A percentile compares a stretch with the other conserved stretches of the same genome.
phyloP scores from a whole-genome alignment of 1,284 basidiomycete species.

The Quambalaria eucalypti region DNA sequence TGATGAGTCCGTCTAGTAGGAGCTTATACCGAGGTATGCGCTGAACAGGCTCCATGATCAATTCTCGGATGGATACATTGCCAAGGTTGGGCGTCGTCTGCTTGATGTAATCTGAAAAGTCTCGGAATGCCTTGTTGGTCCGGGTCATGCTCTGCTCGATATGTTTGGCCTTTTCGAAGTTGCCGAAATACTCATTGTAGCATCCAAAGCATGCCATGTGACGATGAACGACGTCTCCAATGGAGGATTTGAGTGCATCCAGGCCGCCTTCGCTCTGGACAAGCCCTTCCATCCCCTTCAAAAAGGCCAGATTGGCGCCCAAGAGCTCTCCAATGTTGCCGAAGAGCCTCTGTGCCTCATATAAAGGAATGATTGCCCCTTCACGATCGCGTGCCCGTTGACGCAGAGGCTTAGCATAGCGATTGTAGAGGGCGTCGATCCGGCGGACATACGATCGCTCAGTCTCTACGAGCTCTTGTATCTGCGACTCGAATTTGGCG shows the following conservation, averaged over 20 bases:
- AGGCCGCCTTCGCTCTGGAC: constrained; percentile 50
- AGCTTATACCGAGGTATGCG: constrained; percentile 91
- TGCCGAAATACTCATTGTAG: constrained; percentile 80
- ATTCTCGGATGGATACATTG: constrained; percentile 71
- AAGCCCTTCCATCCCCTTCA: constrained; percentile 66
- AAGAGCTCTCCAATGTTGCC: constrained; percentile 84
- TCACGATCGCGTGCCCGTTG: constrained; percentile 73
- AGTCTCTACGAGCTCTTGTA: constrained; percentile 42
- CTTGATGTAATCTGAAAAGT: constrained; percentile 79
- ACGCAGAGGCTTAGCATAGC: constrained; percentile 81
- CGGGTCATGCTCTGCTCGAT: constrained; percentile 76
- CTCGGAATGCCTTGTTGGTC: constrained; percentile 65
- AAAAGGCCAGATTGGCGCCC: constrained; percentile 75
- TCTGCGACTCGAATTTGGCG: constrained; percentile 15
- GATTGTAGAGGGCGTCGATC: constrained; percentile 29
- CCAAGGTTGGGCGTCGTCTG: constrained; percentile 70
- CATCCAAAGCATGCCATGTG: constrained; percentile 60
- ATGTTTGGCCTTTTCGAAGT: constrained; percentile 82
- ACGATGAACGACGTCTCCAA: constrained; percentile 68
- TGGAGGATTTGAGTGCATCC: constrained; percentile 54
- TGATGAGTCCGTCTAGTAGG: constrained; percentile 60
- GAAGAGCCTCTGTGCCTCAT: constrained; percentile 85
- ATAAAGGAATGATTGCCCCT: constrained; percentile 73
- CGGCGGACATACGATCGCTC: constrained; percentile 42
- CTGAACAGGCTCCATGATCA: constrained; percentile 99